Conservation (phyloP, 202 grass and related monocot genomes). For the Dendrocalamus latiflorus region DNA sequence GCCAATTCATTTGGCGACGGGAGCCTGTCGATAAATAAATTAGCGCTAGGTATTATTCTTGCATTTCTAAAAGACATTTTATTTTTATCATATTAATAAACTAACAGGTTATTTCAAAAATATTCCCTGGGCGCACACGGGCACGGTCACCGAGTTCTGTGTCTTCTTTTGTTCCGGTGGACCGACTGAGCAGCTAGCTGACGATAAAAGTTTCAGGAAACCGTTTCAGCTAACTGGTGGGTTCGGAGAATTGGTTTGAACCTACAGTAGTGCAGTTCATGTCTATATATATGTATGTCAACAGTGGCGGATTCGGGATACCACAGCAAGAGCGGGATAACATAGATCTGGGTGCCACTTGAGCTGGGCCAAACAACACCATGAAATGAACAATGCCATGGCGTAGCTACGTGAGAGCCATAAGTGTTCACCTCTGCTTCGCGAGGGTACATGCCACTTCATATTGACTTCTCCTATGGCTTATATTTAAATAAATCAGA, state of each 20-base stretch:
- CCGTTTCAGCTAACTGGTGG: background rate
- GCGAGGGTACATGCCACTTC: too few species aligned
- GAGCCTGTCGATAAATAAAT: too few species aligned
- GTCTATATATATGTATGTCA: background rate
- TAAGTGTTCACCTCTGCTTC: background rate
- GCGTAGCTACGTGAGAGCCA: background rate
- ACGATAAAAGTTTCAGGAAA: background rate
- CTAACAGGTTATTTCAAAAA: too few species aligned
- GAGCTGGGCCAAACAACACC: background rate
- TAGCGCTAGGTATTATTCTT: too few species aligned
- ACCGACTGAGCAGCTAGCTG: background rate
- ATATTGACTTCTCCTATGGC: too few species aligned
- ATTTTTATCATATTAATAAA: too few species aligned
- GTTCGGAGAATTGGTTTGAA: background rate
- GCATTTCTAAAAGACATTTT: too few species aligned
- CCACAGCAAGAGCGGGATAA: background rate
- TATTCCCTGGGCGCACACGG: background rate
- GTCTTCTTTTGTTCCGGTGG: background rate
- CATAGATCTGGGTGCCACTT: background rate
- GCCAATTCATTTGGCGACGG: too few species aligned
- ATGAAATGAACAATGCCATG: background rate
- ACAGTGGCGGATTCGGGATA: background rate
- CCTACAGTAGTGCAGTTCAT: background rate
- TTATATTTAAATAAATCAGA: too few species aligned
- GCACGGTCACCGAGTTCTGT: slow-evolving; percentile 4